Conservation (phyloP, 148 eudicot species). For the Linanthus parryae region DNA sequence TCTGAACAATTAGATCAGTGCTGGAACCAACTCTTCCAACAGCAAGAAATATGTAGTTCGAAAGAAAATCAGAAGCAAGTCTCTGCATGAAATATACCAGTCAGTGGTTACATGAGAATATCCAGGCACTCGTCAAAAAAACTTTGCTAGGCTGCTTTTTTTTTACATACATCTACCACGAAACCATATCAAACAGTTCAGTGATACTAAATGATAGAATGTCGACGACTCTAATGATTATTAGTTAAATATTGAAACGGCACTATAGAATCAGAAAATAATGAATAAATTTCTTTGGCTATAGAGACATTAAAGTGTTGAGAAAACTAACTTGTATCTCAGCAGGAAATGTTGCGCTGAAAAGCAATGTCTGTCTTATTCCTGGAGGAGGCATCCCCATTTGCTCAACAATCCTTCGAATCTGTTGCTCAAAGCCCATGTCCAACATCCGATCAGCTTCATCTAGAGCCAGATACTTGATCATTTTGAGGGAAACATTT, state of each 20-base stretch:
- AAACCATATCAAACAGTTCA: too few species aligned
- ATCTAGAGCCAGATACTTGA: slow-evolving; percentile 71
- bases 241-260: too few species aligned
- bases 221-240: too few species aligned
- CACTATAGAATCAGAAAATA: too few species aligned
- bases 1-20: slow-evolving; percentile 69
- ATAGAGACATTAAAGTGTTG: slow-evolving; percentile 3
- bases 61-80: slow-evolving; percentile 73
- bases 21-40: slow-evolving; percentile 95
- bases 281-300: too few species aligned
- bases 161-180: too few species aligned
- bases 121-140: background rate
- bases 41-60: slow-evolving; percentile 64
- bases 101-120: background rate
- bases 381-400: slow-evolving; percentile 83
- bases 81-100: slow-evolving; percentile 34
- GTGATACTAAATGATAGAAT: too few species aligned
- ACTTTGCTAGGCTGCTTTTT: too few species aligned
- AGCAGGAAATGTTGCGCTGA: slow-evolving; percentile 89
- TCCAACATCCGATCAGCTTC: slow-evolving; percentile 96
- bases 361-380: slow-evolving; percentile 81
- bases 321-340: slow-evolving; percentile 64
- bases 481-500: slow-evolving; percentile 49
- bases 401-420: slow-evolving; percentile 72
- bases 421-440: slow-evolving; percentile 94